These are phyloP conservation scores for Aspergillus japonicus DNA, from an alignment of 2,329 filamentous ascomycete genomes.

Conservation along the genomic window DNA sequence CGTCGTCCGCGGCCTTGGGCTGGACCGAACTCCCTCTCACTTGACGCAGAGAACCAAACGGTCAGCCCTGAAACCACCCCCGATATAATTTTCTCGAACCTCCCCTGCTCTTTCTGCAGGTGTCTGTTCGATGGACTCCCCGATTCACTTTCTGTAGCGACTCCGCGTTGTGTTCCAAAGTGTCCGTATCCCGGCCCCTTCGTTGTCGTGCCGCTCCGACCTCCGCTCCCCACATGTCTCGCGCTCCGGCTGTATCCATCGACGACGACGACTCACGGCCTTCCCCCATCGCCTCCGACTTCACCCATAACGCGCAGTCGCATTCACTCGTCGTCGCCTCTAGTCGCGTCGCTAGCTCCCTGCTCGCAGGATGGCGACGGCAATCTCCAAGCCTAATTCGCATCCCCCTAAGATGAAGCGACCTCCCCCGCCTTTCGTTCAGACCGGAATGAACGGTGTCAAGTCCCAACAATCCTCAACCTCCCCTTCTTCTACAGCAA, in stretches of 20 bases:
- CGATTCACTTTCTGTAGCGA: constrained; percentile 22
- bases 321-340: constrained; percentile 18
- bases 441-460: constrained; percentile 59
- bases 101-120: constrained; percentile 23
- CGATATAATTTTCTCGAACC: constrained; percentile 13
- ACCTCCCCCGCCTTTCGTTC: constrained; percentile 63
- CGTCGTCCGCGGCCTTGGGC: constrained; percentile 38
- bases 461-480: constrained; percentile 60
- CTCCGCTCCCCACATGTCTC: constrained; percentile 47
- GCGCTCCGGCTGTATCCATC: constrained; percentile 43
- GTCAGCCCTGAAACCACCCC: constrained; percentile 12
- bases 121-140: constrained; percentile 26
- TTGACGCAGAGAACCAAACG: constrained; percentile 19
- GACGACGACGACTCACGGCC: constrained; percentile 28
- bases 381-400: constrained; percentile 44
- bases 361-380: constrained; percentile 43
- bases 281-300: constrained; percentile 28
- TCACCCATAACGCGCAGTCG: constrained; percentile 27
- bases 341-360: constrained; percentile 20
- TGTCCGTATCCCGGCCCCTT: constrained; percentile 26
- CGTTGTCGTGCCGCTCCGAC: constrained; percentile 31
- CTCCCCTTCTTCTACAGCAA: constrained; percentile 55
- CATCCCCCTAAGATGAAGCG: constrained; percentile 65
- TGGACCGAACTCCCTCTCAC: constrained; percentile 37
- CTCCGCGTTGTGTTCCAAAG: constrained; percentile 18